Conservation (phyloP, 1,284 basidiomycete genomes). For the Boletus semigastroideus region DNA sequence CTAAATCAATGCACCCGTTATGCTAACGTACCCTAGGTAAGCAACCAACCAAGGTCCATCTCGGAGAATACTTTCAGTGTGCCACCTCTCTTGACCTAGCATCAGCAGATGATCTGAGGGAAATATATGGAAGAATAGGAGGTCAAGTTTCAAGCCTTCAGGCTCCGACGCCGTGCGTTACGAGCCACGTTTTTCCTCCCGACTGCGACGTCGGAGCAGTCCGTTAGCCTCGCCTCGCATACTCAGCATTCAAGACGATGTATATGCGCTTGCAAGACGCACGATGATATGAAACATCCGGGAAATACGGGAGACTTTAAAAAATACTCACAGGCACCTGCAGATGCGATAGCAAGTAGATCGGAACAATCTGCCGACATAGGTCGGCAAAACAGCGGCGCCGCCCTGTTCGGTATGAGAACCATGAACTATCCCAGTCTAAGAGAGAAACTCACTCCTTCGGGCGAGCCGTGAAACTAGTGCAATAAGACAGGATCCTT, state of each 20-base stretch:
- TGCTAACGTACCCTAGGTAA: conserved; percentile 68
- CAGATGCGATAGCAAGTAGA: conserved; percentile 44
- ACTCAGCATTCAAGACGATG: conserved; percentile 79
- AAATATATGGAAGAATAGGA: too few relatives aligned
- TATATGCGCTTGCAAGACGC: conserved; percentile 55
- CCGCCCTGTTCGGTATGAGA: conserved; percentile 32
- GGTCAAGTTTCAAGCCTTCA: too few relatives aligned
- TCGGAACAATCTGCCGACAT: conserved; percentile 38
- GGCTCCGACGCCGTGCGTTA: too few relatives aligned
- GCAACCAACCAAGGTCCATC: conserved; percentile 70
- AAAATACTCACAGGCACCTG: conserved; percentile 58
- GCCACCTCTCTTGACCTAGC: conserved; percentile 57
- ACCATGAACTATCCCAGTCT: background rate
- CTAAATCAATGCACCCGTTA: conserved; percentile 80
- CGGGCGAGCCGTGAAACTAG: too few relatives aligned
- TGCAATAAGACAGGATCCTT: conserved; percentile 56
- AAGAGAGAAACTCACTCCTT: conserved; percentile 43
- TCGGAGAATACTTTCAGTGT: conserved; percentile 51
- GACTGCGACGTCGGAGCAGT: conserved; percentile 40
- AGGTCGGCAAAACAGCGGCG: too few relatives aligned
- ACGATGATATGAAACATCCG: background rate
- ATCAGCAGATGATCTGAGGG: conserved; percentile 71
- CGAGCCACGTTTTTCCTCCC: too few relatives aligned
- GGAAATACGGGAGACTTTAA: conserved; percentile 1
- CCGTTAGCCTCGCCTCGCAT: conserved; percentile 74